A percentile compares a stretch with the other conserved stretches of the same genome.
These are phyloP conservation scores for Luvunga scandens DNA, from an alignment of 345 rosid genomes.

Conservation along the genomic window DNA sequence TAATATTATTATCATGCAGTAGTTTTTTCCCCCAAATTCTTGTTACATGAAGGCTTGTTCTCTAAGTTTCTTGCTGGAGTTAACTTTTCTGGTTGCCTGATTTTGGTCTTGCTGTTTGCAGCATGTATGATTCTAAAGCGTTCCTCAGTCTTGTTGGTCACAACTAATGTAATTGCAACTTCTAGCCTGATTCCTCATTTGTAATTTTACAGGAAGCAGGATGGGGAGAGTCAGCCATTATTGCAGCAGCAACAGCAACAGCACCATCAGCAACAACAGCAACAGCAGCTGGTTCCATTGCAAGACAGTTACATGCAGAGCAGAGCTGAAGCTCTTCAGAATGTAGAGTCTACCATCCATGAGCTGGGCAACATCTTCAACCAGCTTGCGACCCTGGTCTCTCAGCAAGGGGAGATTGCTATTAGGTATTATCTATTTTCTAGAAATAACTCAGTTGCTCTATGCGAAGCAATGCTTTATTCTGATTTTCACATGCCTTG, in stretches of 20 bases:
- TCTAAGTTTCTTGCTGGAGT: neutral
- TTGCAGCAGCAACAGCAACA: slow-evolving; percentile 39
- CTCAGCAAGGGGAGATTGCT: slow-evolving; percentile 70
- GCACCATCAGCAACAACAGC: slow-evolving; percentile 45
- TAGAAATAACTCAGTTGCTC: neutral
- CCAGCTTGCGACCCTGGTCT: slow-evolving; percentile 58
- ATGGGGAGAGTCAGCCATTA: slow-evolving; percentile 53
- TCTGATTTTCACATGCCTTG: neutral
- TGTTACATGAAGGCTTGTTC: neutral
- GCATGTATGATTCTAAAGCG: neutral
- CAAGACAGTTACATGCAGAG: slow-evolving; percentile 71
- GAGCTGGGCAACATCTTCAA: slow-evolving; percentile 56
- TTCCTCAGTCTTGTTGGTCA: neutral
- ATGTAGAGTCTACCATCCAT: slow-evolving; percentile 67
- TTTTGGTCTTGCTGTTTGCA: neutral
- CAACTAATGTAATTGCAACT: neutral
- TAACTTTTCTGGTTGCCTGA: neutral
- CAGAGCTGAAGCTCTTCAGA: slow-evolving; percentile 70
- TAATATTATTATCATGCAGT: neutral
- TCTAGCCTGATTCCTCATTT: slow-evolving; percentile 1
- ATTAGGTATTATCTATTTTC: slow-evolving; percentile 39
- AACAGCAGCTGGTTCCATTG: slow-evolving; percentile 59
- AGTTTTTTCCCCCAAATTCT: neutral
- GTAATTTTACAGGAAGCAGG: slow-evolving; percentile 40
- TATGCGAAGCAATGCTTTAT: neutral